Base-by-base conservation (phyloP, 164 flowering plant species). In the Warburgia ugandensis region DNA sequence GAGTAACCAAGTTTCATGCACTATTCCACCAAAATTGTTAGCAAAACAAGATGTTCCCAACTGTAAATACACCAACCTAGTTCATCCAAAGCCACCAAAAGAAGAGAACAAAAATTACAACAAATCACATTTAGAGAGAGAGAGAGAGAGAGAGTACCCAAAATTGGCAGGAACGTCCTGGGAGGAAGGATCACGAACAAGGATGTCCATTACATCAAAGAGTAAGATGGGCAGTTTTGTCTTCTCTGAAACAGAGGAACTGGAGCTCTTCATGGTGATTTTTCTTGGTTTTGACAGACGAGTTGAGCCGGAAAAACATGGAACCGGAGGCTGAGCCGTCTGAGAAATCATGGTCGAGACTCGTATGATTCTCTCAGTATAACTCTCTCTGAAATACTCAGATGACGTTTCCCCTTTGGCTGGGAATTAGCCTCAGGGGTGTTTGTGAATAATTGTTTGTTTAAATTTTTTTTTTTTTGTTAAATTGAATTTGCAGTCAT, bases 151-250 rank as follows among this genome's bases (percentile, higher is more conserved):
- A 42, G 28, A 2, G 25, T 71, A 91, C 98, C 95, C 60, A 64
- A 92, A 88, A 70, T 85, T 88, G 33, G 80, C 82, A 36, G 99
- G 94, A 50, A 92, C 60, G 55, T 88, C 89, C 0, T 84, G 67
- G 67, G 78, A 86, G 51, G 88, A 92, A 36, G 99, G 99, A 59
- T 92, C 99, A 10, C 94, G 84, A 42, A 92, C 97, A 25, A 88
- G 57, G 5, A 95, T 88, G 66, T 79, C 95, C 95, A 92, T 88
- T 29, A 88, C 69, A 68, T 92, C 99, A 41, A 92, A 88, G 9
- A 92, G 75, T 67, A 92, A 54, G 5, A 92, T 61, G 6, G 99
- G 99, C 38, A 86, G 80, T 69, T 77, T 84, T 42, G 78, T 70
- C 11, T 39, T 48, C 41, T 42, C 50, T 14, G 43, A 50, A 27